Base-by-base conservation (phyloP, 2,329 filamentous ascomycete genomes). In the Dactylonectria estremocensis region DNA sequence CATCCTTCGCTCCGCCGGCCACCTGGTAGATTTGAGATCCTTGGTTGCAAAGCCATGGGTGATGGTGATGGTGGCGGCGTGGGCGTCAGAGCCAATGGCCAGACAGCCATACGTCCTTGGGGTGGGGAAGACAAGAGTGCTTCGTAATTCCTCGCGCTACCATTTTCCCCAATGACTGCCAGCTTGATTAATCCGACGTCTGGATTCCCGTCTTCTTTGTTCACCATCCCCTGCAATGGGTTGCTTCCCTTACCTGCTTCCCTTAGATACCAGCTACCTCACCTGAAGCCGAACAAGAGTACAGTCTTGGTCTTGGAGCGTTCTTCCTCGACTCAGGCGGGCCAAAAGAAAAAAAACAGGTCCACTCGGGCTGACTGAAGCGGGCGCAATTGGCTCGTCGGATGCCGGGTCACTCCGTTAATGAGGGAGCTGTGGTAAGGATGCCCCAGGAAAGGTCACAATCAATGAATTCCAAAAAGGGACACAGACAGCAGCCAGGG, bases 1-100 rank as follows among this genome's bases (percentile, higher is more conserved):
- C 49, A 43, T 60, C 16, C 31, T 37, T 53, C 10, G 9, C n/a
- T 18, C n/a, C 16, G 5, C 62, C 9, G 31, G 31, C n/a, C 45
- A 52, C 56, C 63, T 33, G 45, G 56, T 22, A 55, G 50, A 61
- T 40, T 61, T 48, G 22, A 59, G 56, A 65, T 61, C 28, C 53
- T 55, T 35, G 53, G 50, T 40, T 45, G 56, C 49, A 57, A 49
- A 56, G 43, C 59, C 18, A 24, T 28, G n/a, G 18, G 18, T 37
- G 33, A n/a, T n/a, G n/a, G n/a, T n/a, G 5, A 56, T 20, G 28
- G 50, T 31, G 50, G 61, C 57, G 61, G 56, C 60, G 56, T 61
- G 63, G 63, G 50, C 53, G 31, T 46, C 40, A 45, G 24, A 40
- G 28, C 40, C 33, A 55, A 49, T 56, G 50, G 57, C 45, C 4